phyloP scores from a whole-genome alignment of 805 yeast species.

The Blastobotrys terrestris region DNA sequence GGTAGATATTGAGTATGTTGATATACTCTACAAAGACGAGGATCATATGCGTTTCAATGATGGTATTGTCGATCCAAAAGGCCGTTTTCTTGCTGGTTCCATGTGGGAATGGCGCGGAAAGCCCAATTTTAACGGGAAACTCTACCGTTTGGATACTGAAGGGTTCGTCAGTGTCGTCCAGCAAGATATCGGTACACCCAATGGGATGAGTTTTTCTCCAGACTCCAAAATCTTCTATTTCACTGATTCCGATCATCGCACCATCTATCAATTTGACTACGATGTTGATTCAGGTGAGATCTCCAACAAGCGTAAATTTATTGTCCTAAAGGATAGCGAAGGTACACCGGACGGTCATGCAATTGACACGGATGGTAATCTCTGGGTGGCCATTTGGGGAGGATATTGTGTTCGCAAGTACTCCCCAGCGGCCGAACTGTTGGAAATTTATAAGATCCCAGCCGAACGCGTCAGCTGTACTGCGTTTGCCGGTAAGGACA shows the following conservation, averaged over 20 bases:
- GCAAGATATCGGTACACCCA: conserved; percentile 50
- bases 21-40: conserved; percentile 16
- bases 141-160: conserved; percentile 38
- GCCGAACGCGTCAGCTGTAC: conserved; percentile 58
- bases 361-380: conserved; percentile 44
- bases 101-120: conserved; percentile 39
- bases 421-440: conserved; percentile 42
- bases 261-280: conserved; percentile 44
- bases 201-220: conserved; percentile 59
- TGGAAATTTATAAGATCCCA: conserved; percentile 52
- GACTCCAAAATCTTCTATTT: conserved; percentile 40
- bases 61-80: conserved; percentile 72
- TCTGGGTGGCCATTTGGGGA: conserved; percentile 66
- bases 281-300: conserved; percentile 34
- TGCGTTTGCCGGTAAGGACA: conserved; percentile 55
- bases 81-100: conserved; percentile 74
- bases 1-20: conserved; percentile 30
- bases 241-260: conserved; percentile 46
- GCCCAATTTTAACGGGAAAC: conserved; percentile 42
- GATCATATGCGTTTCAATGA: conserved; percentile 58
- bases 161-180: conserved; percentile 29
- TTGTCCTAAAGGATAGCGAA: conserved; percentile 31
- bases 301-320: conserved; percentile 35
- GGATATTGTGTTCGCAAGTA: conserved; percentile 51
- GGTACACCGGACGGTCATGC: conserved; percentile 69